A percentile compares a stretch with the other conserved stretches of the same genome.
phyloP scores from a whole-genome alignment of 768 basidiomycete species.

The Udeniomyces megalosporus region DNA sequence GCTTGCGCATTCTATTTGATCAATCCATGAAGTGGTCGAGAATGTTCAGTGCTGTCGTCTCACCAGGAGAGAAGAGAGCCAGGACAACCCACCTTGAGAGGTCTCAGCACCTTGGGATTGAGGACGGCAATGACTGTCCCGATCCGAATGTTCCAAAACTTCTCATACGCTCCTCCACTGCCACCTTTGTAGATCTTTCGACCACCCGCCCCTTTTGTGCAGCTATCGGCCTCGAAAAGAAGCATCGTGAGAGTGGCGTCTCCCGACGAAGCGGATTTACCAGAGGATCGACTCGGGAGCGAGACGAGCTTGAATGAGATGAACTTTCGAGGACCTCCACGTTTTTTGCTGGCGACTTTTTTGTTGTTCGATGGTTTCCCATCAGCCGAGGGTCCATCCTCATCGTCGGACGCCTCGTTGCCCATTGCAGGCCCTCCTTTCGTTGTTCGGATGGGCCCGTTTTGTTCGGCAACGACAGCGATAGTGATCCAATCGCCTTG shows the following conservation, averaged over 20 bases:
- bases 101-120: constrained; percentile 73
- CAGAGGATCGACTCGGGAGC: constrained; percentile 48
- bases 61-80: not conserved
- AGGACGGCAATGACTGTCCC: constrained; percentile 81
- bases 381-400: constrained; percentile 23
- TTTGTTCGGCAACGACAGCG: constrained; percentile 82
- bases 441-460: constrained; percentile 52
- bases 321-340: constrained; percentile 38
- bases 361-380: not conserved
- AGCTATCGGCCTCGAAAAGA: constrained; percentile 72
- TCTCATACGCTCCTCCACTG: constrained; percentile 81
- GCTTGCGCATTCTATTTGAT: constrained; percentile 25
- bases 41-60: too few relatives aligned
- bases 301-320: constrained; percentile 52
- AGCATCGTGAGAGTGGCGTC: constrained; percentile 70
- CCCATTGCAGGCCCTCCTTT: constrained; percentile 11
- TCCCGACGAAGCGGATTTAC: constrained; percentile 40
- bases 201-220: constrained; percentile 36
- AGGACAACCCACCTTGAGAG: constrained; percentile 36
- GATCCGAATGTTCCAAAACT: constrained; percentile 64
- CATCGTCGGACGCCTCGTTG: constrained; percentile 31
- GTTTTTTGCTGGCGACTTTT: constrained; percentile 10
- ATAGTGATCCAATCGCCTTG: constrained; percentile 90
- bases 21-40: constrained; percentile 25
- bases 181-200: constrained; percentile 66